phyloP scores from a whole-genome alignment of 225 moss, liverwort and hornwort genomes.

The Bryoerythrophyllum caledonicum region DNA sequence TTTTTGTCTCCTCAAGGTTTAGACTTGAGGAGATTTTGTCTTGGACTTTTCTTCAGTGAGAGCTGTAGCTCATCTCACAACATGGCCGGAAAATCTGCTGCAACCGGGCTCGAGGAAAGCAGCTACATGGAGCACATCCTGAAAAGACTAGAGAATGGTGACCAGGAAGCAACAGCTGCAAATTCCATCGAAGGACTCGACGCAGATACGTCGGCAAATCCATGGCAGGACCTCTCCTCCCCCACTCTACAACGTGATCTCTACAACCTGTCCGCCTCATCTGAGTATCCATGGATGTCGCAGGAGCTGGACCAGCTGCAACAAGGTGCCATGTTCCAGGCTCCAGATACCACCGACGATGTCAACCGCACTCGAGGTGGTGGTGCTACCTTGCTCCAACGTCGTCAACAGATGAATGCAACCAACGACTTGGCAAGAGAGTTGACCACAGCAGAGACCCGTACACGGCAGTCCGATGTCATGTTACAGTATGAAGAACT shows the following conservation, averaged over 20 bases:
- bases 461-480: conserved; percentile 22
- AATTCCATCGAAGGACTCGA: conserved; percentile 20
- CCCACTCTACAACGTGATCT: conserved; percentile 37
- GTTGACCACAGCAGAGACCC: conserved; percentile 7
- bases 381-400: conserved; percentile 32
- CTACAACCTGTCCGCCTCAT: conserved; percentile 23
- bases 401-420: conserved; percentile 28
- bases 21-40: not conserved
- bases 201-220: conserved; percentile 25
- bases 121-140: conserved; percentile 36
- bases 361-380: conserved; percentile 7
- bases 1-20: not conserved
- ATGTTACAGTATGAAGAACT: conserved; percentile 25
- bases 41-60: conserved; percentile 16
- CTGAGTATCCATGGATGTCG: conserved; percentile 40
- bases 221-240: conserved; percentile 41
- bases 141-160: conserved; percentile 30
- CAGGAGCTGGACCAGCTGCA: conserved; percentile 38
- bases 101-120: conserved; percentile 23
- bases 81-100: conserved; percentile 36
- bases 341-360: not conserved
- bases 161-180: conserved; percentile 34
- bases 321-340: conserved; percentile 17
- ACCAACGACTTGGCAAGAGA: conserved; percentile 18
- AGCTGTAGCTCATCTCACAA: conserved; percentile 9